A percentile compares a stretch with the other conserved stretches of the same genome.
These are phyloP conservation scores for Trichaptum fuscoviolaceum DNA, from an alignment of 768 basidiomycete species.

Conservation along the genomic window DNA sequence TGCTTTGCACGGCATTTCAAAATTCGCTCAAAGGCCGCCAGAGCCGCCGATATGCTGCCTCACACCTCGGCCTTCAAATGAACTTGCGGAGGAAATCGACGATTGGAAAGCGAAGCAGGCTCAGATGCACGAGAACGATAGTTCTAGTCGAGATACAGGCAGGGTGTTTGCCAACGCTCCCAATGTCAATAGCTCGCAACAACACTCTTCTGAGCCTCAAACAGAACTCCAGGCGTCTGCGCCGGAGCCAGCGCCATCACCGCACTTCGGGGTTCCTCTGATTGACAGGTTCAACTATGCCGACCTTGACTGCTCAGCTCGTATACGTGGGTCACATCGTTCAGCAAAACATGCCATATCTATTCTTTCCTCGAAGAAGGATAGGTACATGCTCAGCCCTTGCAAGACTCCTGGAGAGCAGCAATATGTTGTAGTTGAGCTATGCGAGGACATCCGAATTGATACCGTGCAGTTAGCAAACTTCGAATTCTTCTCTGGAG, in stretches of 20 bases:
- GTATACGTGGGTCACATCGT: constrained; percentile 79
- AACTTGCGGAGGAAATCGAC: constrained; percentile 57
- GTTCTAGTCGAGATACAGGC: not conserved
- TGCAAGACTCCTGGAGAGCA: constrained; percentile 44
- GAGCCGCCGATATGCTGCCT: constrained; percentile 67
- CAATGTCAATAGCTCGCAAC: constrained; percentile 2
- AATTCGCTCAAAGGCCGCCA: constrained; percentile 43
- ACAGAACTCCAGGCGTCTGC: constrained; percentile 24
- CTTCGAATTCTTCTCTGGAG: constrained; percentile 96
- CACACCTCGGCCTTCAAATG: constrained; percentile 39
- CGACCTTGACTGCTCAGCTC: constrained; percentile 85
- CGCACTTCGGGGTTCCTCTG: constrained; percentile 68
- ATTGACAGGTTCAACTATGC: constrained; percentile 95
- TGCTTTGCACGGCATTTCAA: constrained; percentile 53
- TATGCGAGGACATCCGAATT: constrained; percentile 96
- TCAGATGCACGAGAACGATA: constrained; percentile 12
- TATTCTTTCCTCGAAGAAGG: constrained; percentile 84
- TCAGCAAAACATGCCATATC: constrained; percentile 77
- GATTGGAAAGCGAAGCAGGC: constrained; percentile 78
- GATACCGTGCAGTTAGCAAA: constrained; percentile 96
- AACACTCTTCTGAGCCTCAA: constrained; percentile 17
- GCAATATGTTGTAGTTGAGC: constrained; percentile 88
- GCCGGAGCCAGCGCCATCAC: constrained; percentile 25
- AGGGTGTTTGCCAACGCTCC: not conserved
- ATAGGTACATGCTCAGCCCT: constrained; percentile 95